These are phyloP conservation scores for Raphidocelis subcapitata DNA, from an alignment of 139 green algal species.

Conservation along the genomic window DNA sequence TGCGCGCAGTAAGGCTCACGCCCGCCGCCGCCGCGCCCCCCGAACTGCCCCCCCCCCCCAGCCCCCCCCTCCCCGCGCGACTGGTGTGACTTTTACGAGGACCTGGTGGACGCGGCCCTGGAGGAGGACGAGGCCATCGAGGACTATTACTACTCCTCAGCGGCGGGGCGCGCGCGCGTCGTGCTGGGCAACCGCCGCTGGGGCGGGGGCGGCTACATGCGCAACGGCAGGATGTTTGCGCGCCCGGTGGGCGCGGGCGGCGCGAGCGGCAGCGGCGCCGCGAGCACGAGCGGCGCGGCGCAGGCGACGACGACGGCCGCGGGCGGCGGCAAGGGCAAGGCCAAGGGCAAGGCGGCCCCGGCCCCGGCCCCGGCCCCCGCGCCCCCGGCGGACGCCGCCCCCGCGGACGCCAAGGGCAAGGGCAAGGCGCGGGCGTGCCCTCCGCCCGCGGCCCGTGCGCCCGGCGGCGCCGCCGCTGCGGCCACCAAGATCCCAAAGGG, in stretches of 20 bases:
- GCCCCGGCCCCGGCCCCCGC: background rate
- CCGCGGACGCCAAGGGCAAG: background rate
- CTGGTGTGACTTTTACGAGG: slow-evolving; percentile 55
- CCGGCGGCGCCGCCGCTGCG: background rate
- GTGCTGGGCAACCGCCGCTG: slow-evolving; percentile 80
- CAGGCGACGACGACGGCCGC: background rate
- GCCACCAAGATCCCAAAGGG: slow-evolving; percentile 7
- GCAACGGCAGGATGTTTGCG: slow-evolving; percentile 40
- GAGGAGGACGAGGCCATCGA: slow-evolving; percentile 62
- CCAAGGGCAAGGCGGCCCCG: background rate
- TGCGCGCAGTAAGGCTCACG: too few species aligned
- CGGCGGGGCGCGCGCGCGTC: slow-evolving; percentile 59
- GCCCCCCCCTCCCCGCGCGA: slow-evolving; percentile 9
- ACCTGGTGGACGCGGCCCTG: slow-evolving; percentile 67
- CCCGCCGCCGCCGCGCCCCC: too few species aligned
- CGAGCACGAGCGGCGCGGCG: background rate
- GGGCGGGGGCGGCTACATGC: slow-evolving; percentile 68
- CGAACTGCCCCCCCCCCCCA: too few species aligned
- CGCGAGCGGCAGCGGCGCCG: background rate
- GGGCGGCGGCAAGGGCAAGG: background rate
- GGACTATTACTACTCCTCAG: slow-evolving; percentile 71
- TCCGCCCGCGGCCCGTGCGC: background rate
- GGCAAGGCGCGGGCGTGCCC: background rate
- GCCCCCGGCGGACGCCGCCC: background rate
- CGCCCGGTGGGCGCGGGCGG: slow-evolving; percentile 11